Conservation (phyloP, 1,139 yeast genomes). For the Diutina scorzettiae region DNA sequence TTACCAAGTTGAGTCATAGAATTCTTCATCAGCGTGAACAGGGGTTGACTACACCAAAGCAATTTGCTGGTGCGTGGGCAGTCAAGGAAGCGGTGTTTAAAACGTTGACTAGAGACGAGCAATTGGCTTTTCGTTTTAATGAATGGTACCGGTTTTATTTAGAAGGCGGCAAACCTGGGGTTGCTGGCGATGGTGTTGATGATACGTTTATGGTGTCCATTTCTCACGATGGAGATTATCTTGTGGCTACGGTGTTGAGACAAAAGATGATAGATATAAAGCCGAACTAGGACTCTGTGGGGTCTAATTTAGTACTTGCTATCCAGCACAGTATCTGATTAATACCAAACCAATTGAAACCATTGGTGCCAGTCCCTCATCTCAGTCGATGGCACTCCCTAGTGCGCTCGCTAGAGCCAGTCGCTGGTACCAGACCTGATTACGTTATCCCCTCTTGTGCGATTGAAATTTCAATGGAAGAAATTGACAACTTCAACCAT, state of each 20-base stretch:
- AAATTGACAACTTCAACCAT: no score
- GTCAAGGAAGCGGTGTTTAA: slow-evolving; percentile 67
- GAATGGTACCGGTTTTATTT: slow-evolving; percentile 46
- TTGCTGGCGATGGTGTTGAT: slow-evolving; percentile 13
- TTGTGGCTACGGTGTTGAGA: slow-evolving; percentile 40
- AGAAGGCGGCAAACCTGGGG: slow-evolving; percentile 7
- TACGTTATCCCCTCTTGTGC: no score
- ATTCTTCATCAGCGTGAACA: slow-evolving; percentile 17
- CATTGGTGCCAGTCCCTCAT: no score
- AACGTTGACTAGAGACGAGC: slow-evolving; percentile 38
- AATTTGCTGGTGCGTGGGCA: slow-evolving; percentile 59
- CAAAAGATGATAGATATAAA: no score
- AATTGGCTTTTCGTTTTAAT: slow-evolving; percentile 39
- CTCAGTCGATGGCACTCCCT: no score
- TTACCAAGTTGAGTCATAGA: slow-evolving; percentile 20
- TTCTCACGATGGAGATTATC: slow-evolving; percentile 53
- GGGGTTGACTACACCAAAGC: slow-evolving; percentile 38
- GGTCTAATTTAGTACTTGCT: no score
- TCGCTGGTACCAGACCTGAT: no score
- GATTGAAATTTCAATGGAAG: no score
- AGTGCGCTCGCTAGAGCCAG: no score
- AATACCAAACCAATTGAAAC: no score
- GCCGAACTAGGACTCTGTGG: no score
- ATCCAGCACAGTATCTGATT: no score
- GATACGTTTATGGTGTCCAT: slow-evolving; percentile 46